These are phyloP conservation scores for Phlyctochytrium bullatum DNA, from an alignment of 192 early-diverging fungal genomes.

Conservation along the genomic window DNA sequence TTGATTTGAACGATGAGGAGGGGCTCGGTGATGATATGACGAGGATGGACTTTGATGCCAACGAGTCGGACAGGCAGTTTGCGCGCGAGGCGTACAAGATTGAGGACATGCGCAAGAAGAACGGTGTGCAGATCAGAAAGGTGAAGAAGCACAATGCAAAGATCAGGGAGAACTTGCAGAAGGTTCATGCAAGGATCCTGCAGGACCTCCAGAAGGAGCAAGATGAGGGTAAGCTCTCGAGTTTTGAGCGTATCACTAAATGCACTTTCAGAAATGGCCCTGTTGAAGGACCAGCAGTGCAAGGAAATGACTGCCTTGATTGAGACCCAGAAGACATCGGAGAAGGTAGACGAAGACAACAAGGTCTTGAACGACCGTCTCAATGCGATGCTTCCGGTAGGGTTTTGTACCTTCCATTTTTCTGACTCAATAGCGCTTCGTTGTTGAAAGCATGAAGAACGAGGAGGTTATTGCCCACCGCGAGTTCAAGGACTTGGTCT, in stretches of 20 bases:
- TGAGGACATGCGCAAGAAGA: not conserved
- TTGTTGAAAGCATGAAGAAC: constrained; percentile 47
- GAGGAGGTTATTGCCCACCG: constrained; percentile 32
- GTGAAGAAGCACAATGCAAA: constrained; percentile 14
- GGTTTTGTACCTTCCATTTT: not conserved
- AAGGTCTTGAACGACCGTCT: constrained; percentile 40
- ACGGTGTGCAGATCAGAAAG: constrained; percentile 9
- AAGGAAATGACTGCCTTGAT: constrained; percentile 40
- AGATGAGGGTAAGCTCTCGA: constrained; percentile 9
- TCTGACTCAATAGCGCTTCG: constrained; percentile 25
- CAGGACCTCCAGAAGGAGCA: constrained; percentile 16
- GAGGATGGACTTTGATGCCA: not conserved
- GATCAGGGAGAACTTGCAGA: constrained; percentile 6
- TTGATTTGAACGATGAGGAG: not conserved
- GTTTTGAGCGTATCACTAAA: not conserved
- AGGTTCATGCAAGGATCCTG: constrained; percentile 11
- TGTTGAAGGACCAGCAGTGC: constrained; percentile 41
- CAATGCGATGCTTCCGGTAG: constrained; percentile 42
- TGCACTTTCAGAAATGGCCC: constrained; percentile 26
- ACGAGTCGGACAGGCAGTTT: constrained; percentile 3
- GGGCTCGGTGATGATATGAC: not conserved
- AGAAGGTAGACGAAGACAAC: constrained; percentile 43
- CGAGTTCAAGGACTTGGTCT: constrained; percentile 37
- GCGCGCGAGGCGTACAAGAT: not conserved
- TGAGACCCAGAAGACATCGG: constrained; percentile 33